Evolutionary conservation across 768 basidiomycete genomes (phyloP).

Genomic region (Leccinellum rugosiceps): DNA sequence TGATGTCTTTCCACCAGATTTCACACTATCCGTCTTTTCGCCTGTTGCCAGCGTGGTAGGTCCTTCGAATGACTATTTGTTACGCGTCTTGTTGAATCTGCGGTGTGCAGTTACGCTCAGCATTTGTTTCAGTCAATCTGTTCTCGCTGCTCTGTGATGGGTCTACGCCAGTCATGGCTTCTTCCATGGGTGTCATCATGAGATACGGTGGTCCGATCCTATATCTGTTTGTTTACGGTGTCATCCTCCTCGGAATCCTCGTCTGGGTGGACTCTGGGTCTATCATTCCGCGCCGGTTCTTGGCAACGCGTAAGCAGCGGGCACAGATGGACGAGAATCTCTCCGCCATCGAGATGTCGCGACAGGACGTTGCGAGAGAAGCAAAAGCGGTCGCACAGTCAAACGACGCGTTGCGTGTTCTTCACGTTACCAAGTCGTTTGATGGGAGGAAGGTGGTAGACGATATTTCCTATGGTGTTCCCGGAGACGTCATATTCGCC

Average conservation of each 20-base stretch:
- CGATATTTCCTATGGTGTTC: slow-evolving; percentile 67
- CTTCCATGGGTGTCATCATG: slow-evolving; percentile 50
- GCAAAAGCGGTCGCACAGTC: slow-evolving; percentile 46
- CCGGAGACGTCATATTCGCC: slow-evolving; percentile 62
- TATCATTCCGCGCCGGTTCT: slow-evolving; percentile 39
- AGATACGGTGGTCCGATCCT: slow-evolving; percentile 73
- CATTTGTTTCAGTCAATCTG: slow-evolving; percentile 72
- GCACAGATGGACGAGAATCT: slow-evolving; percentile 11
- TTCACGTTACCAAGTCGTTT: slow-evolving; percentile 62
- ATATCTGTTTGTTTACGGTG: slow-evolving; percentile 61
- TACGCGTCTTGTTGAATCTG: background rate
- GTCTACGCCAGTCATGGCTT: slow-evolving; percentile 40
- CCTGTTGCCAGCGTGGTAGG: slow-evolving; percentile 69
- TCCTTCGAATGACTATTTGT: slow-evolving; percentile 5
- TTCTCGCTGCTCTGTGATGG: slow-evolving; percentile 73
- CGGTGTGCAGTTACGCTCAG: slow-evolving; percentile 51
- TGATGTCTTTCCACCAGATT: slow-evolving; percentile 38
- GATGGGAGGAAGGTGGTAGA: slow-evolving; percentile 59
- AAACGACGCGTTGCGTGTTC: slow-evolving; percentile 57
- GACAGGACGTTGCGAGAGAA: slow-evolving; percentile 55
- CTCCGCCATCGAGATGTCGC: slow-evolving; percentile 17
- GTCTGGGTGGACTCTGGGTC: slow-evolving; percentile 74
- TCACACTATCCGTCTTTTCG: slow-evolving; percentile 61
- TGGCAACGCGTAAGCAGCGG: slow-evolving; percentile 18
- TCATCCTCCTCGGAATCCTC: slow-evolving; percentile 59